Base-by-base conservation (phyloP, 345 rosid species). In the Gossypium turneri region DNA sequence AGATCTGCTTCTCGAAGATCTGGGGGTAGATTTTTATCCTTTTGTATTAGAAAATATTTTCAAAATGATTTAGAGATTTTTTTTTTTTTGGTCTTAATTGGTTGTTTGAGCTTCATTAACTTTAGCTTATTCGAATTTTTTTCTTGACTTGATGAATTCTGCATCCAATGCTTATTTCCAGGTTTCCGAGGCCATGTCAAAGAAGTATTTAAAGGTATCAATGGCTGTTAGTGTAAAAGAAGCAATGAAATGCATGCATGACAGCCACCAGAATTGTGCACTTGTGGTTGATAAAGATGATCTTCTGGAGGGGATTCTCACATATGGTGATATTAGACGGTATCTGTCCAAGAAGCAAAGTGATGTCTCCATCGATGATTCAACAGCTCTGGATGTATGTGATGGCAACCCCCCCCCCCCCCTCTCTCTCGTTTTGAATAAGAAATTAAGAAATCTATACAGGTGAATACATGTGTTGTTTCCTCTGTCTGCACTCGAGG, bases 181-280 rank as follows among this genome's bases (percentile, higher is more conserved):
- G 97, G 97, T 91, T 77, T 82, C 84, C 52, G 82, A 78, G 78
- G 92, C 95, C 73, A 90, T 95, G 98, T 87, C 98, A 76, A 60
- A 60, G 64, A 60, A 60, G 9, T 60, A 25, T 60, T 60, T 60
- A 12, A 60, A 60, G 64, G 41, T 60, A 17, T 60, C 90, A 78
- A 80, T 73, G 27, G 79, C 56, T 69, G 68, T 80, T 75, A 89
- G 86, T 79, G 63, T 95, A 78, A 88, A 88, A 85, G 98, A 90
- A 84, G 97, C 99, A 59, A 82, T 83, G 75, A 88, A 85, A 80
- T 80, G 75, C 78, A 91, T 95, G 89, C 84, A 83, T 52, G 90
- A 88, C 50, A 83, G 85, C 81, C 89, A 85, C 74, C 89, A 91
- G 75, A 91, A 83, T 75, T 91, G 93, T 76, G 83, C 83, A 67